Base-by-base conservation (phyloP, 2,329 filamentous ascomycete species). In the Pestalotiopsis sp. region DNA sequence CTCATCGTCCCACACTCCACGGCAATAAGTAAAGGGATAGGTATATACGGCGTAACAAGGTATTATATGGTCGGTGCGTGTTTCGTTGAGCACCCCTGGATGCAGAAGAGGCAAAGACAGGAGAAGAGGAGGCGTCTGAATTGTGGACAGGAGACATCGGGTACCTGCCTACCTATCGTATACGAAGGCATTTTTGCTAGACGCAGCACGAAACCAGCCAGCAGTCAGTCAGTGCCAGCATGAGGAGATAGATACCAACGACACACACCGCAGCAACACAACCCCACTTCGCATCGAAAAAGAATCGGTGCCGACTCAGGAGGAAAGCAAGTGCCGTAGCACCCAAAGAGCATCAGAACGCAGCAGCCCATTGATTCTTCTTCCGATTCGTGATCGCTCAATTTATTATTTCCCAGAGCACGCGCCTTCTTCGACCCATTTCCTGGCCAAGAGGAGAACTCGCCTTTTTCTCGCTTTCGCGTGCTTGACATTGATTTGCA, bases 271-370 rank as follows among this genome's bases (percentile, higher is more conserved):
- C 31, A 52, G 23, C 27, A n/a, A 20, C n/a, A 6, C 27, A 52
- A 52, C 65, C 65, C 65, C 65, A 67, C 65, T 67, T 67, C 65
- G 65, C 31, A 60, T 60, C 63, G 65, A 67, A 60, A 67, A 67
- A 59, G 65, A 67, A 60, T 67, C 65, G 65, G 65, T 67, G 52
- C 58, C 65, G 65, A 45, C 39, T 59, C 65, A 67, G 56, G 65
- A 60, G 39, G 27, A 59, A 20, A 20, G n/a, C 7, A 52, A 52
- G 45, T 31, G 27, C 27, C 27, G 27, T 31, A 31, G 27, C 27
- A 31, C 27, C 27, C 27, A 7, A 31, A 31, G 17, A n/a, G 45
- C 17, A 52, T 17, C 17, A 52, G 45, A 17, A 45, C 41, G n/a
- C 6, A 20, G 52, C 17, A 41, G 23, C 17, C 17, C 12, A 36